These are phyloP conservation scores for Trichocladium antarcticum DNA, from an alignment of 495 filamentous ascomycete genomes.

Conservation along the genomic window DNA sequence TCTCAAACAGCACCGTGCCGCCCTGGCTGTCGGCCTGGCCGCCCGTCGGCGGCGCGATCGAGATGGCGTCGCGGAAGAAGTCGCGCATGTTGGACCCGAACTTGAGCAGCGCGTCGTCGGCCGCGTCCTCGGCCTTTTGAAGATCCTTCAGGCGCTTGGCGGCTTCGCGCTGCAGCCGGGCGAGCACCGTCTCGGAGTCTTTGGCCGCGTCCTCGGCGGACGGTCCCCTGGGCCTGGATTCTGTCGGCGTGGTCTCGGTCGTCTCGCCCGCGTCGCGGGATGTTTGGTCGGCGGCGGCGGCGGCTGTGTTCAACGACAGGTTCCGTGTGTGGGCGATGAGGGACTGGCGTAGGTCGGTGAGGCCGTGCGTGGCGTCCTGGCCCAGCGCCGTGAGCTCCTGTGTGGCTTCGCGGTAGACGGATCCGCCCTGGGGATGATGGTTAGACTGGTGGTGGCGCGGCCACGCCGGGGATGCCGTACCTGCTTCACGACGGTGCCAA, in stretches of 20 bases:
- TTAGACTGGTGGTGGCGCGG: not conserved
- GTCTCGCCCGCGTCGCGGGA: constrained; percentile 26
- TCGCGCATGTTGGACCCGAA: constrained; percentile 87
- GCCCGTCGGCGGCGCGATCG: constrained; percentile 56
- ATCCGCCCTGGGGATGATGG: constrained; percentile 53
- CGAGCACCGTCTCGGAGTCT: constrained; percentile 66
- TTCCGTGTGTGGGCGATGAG: constrained; percentile 62
- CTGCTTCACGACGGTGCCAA: constrained; percentile 82
- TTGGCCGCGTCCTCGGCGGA: constrained; percentile 44
- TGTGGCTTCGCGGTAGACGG: constrained; percentile 69
- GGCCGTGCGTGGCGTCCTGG: constrained; percentile 72
- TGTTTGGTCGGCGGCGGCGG: constrained; percentile 10
- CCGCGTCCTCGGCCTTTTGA: constrained; percentile 90
- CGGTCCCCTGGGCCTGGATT: constrained; percentile 27
- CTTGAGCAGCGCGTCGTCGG: constrained; percentile 86
- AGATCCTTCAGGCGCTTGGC: constrained; percentile 80
- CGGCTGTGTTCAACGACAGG: constrained; percentile 49
- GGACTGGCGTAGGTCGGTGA: constrained; percentile 57
- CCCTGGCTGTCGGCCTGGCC: constrained; percentile 25
- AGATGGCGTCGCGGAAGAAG: constrained; percentile 85
- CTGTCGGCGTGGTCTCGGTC: constrained; percentile 34
- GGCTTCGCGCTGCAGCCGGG: constrained; percentile 73
- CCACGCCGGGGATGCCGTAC: constrained; percentile 28
- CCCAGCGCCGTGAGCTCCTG: constrained; percentile 71
- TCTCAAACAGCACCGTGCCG: constrained; percentile 67